Percentiles rank a stretch among this genome's conserved stretches.
These are phyloP conservation scores for Kwoniella europaea DNA, from an alignment of 768 basidiomycete genomes.

Conservation along the genomic window DNA sequence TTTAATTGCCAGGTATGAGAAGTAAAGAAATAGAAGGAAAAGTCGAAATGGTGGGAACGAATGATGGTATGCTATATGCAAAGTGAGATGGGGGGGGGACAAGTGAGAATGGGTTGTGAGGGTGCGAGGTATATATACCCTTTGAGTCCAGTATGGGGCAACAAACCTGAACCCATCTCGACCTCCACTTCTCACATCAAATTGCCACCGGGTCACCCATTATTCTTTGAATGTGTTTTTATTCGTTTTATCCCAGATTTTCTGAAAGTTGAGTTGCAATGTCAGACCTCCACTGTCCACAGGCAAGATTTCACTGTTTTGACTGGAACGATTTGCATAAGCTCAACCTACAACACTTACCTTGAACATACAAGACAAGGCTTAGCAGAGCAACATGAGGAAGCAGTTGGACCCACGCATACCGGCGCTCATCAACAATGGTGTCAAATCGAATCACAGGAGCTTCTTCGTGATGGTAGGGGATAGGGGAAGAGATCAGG, in stretches of 20 bases:
- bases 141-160: slow-evolving; percentile 7
- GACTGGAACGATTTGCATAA: background rate
- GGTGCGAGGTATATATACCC: slow-evolving; percentile 13
- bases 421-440: slow-evolving; percentile 87
- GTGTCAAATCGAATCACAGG: slow-evolving; percentile 88
- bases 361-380: background rate
- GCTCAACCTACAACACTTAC: background rate
- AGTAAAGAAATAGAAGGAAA: background rate
- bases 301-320: slow-evolving; percentile 1
- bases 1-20: background rate
- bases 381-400: slow-evolving; percentile 43
- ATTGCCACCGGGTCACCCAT: slow-evolving; percentile 1
- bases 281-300: slow-evolving; percentile 4
- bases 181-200: background rate
- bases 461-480: slow-evolving; percentile 97
- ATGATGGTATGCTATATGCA: background rate
- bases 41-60: background rate
- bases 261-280: background rate
- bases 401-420: slow-evolving; percentile 83
- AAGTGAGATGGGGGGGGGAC: background rate
- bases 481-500: slow-evolving; percentile 90
- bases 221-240: slow-evolving; percentile 11
- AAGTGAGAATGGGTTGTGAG: background rate
- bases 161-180: background rate
- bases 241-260: slow-evolving; percentile 32